Conservation (phyloP, 148 eudicot genomes). For the Camellia japonica region DNA sequence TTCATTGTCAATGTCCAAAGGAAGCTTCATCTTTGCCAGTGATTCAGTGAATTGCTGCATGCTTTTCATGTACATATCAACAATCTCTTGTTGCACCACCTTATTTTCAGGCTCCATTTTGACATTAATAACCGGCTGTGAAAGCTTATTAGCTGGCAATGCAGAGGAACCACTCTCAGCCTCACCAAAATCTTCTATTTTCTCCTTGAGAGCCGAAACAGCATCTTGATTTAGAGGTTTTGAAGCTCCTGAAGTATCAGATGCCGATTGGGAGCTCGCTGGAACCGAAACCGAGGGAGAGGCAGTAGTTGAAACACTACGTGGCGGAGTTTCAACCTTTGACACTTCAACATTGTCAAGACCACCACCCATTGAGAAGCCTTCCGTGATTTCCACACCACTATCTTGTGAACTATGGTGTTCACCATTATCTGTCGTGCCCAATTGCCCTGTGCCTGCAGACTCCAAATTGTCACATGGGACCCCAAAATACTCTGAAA, state of each 20-base stretch:
- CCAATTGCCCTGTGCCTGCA: background rate
- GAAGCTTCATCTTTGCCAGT: conserved; percentile 33
- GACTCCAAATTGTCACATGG: conserved; percentile 10
- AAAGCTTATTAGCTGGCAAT: background rate
- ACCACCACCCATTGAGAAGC: background rate
- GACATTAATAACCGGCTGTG: conserved; percentile 4
- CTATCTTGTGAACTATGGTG: conserved; percentile 7
- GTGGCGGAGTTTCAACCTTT: conserved; percentile 9
- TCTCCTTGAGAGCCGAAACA: conserved; percentile 11
- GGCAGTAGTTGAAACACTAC: background rate
- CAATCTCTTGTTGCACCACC: conserved; percentile 29
- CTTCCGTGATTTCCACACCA: background rate
- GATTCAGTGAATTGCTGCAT: conserved; percentile 39
- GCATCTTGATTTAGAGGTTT: conserved; percentile 1
- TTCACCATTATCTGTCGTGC: background rate
- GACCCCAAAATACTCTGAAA: conserved; percentile 24
- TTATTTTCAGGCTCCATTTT: conserved; percentile 16
- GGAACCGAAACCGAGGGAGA: background rate
- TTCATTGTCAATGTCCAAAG: conserved; percentile 9
- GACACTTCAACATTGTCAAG: conserved; percentile 7
- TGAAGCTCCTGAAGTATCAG: conserved; percentile 11
- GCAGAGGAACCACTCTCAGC: conserved; percentile 13
- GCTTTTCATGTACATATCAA: conserved; percentile 39
- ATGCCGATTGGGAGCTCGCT: background rate
- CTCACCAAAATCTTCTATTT: conserved; percentile 1